Base-by-base conservation (phyloP, 805 yeast genomes). In the Sugiyamaella chiloensis region DNA sequence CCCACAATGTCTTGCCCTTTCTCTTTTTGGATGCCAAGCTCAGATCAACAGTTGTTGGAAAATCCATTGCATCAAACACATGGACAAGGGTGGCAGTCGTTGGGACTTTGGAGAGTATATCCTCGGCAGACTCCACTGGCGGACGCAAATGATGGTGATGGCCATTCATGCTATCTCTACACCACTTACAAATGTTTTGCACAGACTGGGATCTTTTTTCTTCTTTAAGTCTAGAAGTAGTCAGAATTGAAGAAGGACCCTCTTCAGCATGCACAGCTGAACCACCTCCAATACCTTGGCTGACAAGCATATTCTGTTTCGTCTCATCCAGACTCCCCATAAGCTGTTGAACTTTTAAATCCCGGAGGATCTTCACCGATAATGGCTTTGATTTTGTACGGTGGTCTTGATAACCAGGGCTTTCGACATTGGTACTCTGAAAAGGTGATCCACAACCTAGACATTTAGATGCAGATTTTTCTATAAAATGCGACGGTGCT, bases 51-150 rank as follows among this genome's bases (percentile, higher is more conserved):
- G 82, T 73, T 34, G 83, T 66, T 1, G 96, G 96, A 59, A 87
- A 86, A 54, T 87, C 95, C 11, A 74, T 62, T 1, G 85, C 80
- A 29, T 85, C 81, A 7, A 83, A 68, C 1, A 85, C 79, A 58
- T 84, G 81, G 2, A 83, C 73, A 1, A 84, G 55, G 6, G 72
- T 71, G 2, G 78, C 74, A 26, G 63, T 55, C 2, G 56, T 2
- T 81, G 87, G 19, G n/a, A 77, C 67, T 2, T 52, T 48, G 11
- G 47, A 44, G 2, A 49, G 4, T 50, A 52, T 53, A 60, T 54
- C 19, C 62, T 56, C 11, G 39, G 45, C 3, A 55, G 58, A 9
- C 60, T 19, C 19, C 14, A 14, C 27, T 5, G 57, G 44, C 19
- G 55, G 53, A 12, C 27, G 16, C 2, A 40, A 5, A 3, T 47